phyloP scores from a whole-genome alignment of 495 filamentous ascomycete genomes.

The Hypoxylon crocopeplum region DNA sequence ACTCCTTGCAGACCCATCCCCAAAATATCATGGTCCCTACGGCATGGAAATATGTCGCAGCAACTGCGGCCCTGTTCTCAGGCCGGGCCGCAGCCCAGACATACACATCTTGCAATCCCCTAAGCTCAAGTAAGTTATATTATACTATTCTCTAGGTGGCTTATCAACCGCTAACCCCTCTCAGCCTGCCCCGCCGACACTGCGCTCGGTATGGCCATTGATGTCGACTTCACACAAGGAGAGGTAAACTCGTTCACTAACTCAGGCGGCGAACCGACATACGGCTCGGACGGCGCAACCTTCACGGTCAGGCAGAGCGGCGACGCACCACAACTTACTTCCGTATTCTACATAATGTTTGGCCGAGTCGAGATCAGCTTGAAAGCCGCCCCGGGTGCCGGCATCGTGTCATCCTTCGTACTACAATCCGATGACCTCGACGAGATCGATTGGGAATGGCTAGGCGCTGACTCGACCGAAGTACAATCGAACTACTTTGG shows the following conservation, averaged over 20 bases:
- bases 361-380: constrained; percentile 76
- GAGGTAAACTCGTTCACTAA: constrained; percentile 72
- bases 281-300: constrained; percentile 75
- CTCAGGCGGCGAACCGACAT: constrained; percentile 68
- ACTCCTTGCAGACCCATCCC: constrained; percentile 20
- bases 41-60: constrained; percentile 26
- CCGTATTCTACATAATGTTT: constrained; percentile 84
- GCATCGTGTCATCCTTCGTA: constrained; percentile 84
- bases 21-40: constrained; percentile 29
- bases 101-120: constrained; percentile 75
- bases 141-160: neutral
- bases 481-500: constrained; percentile 95
- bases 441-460: constrained; percentile 93
- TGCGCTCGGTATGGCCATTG: constrained; percentile 79
- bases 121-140: constrained; percentile 61
- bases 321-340: constrained; percentile 81
- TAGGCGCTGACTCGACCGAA: constrained; percentile 65
- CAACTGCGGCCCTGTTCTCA: constrained; percentile 36
- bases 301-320: constrained; percentile 87
- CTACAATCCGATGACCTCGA: constrained; percentile 90
- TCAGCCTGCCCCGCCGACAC: constrained; percentile 74
- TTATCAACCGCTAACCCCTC: constrained; percentile 21
- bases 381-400: constrained; percentile 72
- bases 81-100: constrained; percentile 65
- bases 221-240: constrained; percentile 81